Evolutionary conservation across 2,329 filamentous ascomycete genomes (phyloP).

Genomic region (Teratosphaeria destructans): DNA sequence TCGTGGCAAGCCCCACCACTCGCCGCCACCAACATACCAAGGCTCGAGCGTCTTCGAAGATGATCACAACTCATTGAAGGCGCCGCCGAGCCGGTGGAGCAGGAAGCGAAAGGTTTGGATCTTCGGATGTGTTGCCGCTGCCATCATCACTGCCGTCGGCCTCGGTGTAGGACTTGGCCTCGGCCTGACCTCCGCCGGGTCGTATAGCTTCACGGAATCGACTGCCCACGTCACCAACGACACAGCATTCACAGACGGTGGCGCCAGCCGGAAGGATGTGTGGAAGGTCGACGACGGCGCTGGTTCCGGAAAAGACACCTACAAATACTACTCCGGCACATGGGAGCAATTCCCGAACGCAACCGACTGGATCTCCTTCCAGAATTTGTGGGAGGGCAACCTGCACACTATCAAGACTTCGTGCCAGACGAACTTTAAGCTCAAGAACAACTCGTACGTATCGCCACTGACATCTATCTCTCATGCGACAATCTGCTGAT

Average conservation of each 20-base stretch:
- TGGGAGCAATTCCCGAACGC: constrained; percentile 11
- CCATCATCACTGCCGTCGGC: constrained; percentile 11
- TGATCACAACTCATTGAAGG: neutral
- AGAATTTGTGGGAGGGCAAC: constrained; percentile 28
- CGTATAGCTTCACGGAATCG: constrained; percentile 19
- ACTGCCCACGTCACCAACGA: constrained; percentile 22
- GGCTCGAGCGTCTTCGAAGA: neutral
- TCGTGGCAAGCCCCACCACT: neutral
- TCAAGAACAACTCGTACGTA: constrained; percentile 23
- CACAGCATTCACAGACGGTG: constrained; percentile 17
- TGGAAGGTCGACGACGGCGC: constrained; percentile 16
- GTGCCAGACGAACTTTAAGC: constrained; percentile 24
- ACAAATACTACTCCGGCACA: constrained; percentile 23
- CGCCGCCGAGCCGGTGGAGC: constrained; percentile 7
- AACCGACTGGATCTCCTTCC: constrained; percentile 16
- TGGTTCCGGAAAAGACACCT: constrained; percentile 17
- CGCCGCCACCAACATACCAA: neutral
- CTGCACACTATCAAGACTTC: constrained; percentile 20
- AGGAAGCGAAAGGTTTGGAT: constrained; percentile 15
- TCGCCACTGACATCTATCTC: neutral
- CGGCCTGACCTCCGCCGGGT: constrained; percentile 8
- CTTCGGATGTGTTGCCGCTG: constrained; percentile 7
- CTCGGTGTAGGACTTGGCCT: constrained; percentile 17
- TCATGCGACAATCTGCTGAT: neutral
- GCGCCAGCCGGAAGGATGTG: constrained; percentile 15